Conservation (phyloP, 805 yeast genomes). For the Tetrapisispora phaffii region DNA sequence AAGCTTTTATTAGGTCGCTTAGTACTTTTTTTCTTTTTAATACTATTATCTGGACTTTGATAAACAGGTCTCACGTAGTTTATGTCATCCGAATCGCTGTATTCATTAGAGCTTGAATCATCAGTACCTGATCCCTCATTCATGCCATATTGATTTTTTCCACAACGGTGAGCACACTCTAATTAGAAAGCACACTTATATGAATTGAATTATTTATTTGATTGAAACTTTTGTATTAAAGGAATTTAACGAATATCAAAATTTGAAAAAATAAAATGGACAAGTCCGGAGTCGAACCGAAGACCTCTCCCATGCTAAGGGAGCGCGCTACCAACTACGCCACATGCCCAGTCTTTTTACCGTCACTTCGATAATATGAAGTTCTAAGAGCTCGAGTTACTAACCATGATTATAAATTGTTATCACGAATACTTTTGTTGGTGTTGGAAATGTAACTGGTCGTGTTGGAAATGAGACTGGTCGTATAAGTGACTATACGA, state of each 20-base stretch:
- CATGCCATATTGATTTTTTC: neutral
- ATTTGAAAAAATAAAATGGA: constrained; percentile 34
- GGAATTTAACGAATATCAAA: no score
- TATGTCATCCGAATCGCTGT: neutral
- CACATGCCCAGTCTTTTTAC: constrained; percentile 48
- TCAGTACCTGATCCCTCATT: neutral
- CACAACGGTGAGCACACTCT: neutral
- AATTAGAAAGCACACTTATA: no score
- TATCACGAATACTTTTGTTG: no score
- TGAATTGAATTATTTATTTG: no score
- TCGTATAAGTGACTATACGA: no score
- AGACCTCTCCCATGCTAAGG: constrained; percentile 67
- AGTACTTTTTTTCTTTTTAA: neutral
- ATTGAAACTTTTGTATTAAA: no score
- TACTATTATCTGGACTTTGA: neutral
- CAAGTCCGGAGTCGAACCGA: constrained; percentile 69
- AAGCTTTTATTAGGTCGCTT: neutral
- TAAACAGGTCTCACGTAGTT: neutral
- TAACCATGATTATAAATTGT: no score
- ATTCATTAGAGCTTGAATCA: neutral
- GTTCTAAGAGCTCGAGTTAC: no score
- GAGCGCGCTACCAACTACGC: constrained; percentile 73
- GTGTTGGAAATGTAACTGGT: no score
- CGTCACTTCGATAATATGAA: neutral
- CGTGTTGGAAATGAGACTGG: no score